Evolutionary conservation across 2,329 filamentous ascomycete genomes (phyloP).

Genomic region (Fusarium austroafricanum): DNA sequence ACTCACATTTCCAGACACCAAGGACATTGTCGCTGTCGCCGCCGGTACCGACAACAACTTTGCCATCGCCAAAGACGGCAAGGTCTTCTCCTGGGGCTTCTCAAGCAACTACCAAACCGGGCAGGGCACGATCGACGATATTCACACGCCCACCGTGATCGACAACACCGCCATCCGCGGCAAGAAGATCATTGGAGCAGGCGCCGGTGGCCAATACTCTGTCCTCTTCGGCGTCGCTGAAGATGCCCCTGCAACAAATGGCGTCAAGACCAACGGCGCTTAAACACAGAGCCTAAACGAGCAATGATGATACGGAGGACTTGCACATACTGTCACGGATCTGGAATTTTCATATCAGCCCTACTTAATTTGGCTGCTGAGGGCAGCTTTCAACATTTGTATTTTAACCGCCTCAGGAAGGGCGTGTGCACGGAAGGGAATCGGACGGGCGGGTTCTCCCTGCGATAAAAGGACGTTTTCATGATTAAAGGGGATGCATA

Average conservation of each 20-base stretch:
- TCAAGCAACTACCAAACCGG: conserved; percentile 84
- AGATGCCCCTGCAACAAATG: conserved; percentile 48
- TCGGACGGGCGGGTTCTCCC: conserved; percentile 35
- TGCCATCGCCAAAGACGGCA: conserved; percentile 75
- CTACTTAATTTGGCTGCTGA: conserved; percentile 30
- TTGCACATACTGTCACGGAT: conserved; percentile 1
- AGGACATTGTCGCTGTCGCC: conserved; percentile 66
- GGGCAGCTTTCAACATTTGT: conserved; percentile 26
- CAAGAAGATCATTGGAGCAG: conserved; percentile 80
- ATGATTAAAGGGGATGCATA: conserved; percentile 25
- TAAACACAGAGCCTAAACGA: conserved; percentile 32
- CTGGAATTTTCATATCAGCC: conserved; percentile 23
- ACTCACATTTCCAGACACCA: conserved; percentile 52
- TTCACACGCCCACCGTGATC: conserved; percentile 80
- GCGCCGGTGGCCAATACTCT: conserved; percentile 88
- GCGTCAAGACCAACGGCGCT: conserved; percentile 42
- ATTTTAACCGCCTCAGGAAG: conserved; percentile 22
- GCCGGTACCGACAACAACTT: conserved; percentile 81
- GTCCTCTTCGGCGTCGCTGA: conserved; percentile 64
- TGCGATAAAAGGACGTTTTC: conserved; percentile 24
- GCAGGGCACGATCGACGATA: conserved; percentile 80
- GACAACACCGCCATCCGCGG: conserved; percentile 86
- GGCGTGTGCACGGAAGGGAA: conserved; percentile 14
- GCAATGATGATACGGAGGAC: conserved; percentile 14
- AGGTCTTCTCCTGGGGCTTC: conserved; percentile 85